These are phyloP conservation scores for Colletotrichum sp. DNA, from an alignment of 2,329 filamentous ascomycete genomes.

Conservation along the genomic window DNA sequence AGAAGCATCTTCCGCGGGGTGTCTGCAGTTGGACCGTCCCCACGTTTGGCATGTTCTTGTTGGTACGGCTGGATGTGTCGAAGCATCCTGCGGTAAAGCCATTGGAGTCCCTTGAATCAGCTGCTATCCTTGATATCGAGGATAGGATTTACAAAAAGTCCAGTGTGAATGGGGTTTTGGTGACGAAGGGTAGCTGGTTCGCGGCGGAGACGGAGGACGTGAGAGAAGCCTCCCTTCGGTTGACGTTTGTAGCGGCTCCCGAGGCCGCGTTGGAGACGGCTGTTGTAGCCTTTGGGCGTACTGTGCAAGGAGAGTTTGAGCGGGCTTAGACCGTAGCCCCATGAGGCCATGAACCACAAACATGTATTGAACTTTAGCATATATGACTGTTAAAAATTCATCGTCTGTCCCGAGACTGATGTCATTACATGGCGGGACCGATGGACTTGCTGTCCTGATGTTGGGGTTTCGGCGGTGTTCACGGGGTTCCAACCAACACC, in stretches of 20 bases:
- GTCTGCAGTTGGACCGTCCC: fast-evolving
- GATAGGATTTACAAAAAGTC: background rate
- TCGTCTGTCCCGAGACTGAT: no score
- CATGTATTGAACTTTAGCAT: background rate
- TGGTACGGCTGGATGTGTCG: background rate
- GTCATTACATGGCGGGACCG: no score
- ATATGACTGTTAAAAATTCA: no score
- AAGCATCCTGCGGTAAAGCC: fast-evolving
- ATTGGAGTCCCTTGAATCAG: fast-evolving
- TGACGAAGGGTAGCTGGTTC: background rate
- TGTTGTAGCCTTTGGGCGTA: background rate
- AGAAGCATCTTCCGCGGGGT: background rate
- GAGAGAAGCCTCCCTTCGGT: background rate
- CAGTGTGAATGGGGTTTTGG: background rate
- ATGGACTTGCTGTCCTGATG: background rate
- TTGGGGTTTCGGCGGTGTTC: no score
- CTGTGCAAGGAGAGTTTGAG: background rate
- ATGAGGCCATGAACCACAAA: background rate
- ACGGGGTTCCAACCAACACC: background rate
- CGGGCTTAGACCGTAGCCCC: no score
- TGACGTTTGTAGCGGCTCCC: background rate
- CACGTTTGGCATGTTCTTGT: background rate
- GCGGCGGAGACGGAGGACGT: background rate
- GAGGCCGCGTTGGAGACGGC: background rate
- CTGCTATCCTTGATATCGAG: background rate